Conservation (phyloP, 202 grass and related monocot species). For the Carex sylvatica region DNA sequence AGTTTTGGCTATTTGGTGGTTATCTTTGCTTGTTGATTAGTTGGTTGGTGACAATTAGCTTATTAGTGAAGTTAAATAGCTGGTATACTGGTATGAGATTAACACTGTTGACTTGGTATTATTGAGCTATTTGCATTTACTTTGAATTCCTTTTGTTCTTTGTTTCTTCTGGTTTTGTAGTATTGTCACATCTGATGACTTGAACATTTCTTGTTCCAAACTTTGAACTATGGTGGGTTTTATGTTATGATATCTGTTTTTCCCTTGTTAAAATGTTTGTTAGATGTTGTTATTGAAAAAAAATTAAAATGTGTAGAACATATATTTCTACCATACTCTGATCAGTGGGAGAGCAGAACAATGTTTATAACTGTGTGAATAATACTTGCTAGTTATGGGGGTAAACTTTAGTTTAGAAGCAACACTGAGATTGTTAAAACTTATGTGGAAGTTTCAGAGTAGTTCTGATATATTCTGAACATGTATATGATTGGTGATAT, state of each 20-base stretch:
- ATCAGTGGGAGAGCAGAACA: not conserved
- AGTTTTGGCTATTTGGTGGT: not conserved
- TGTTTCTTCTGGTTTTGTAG: not conserved
- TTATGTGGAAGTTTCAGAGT: slow-evolving; percentile 30
- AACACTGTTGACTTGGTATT: not conserved
- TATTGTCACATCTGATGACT: not conserved
- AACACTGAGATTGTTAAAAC: not conserved
- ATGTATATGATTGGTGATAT: not conserved
- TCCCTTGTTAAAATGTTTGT: not conserved
- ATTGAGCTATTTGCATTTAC: not conserved
- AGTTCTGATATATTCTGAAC: slow-evolving; percentile 5
- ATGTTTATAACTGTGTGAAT: not conserved
- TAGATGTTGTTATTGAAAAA: not conserved
- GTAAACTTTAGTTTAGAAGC: slow-evolving; percentile 4
- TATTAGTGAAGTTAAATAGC: not conserved
- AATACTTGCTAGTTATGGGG: not conserved
- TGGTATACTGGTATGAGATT: not conserved
- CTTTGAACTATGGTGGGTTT: not conserved
- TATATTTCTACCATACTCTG: not conserved
- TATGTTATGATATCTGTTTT: slow-evolving; percentile 3
- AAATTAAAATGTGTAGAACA: not conserved
- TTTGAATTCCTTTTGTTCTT: not conserved
- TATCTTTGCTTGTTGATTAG: slow-evolving; percentile 1
- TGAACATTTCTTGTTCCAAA: not conserved
- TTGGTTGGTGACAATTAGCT: not conserved